phyloP scores from a whole-genome alignment of 2,329 filamentous ascomycete genomes.

The Ophiostoma ips region DNA sequence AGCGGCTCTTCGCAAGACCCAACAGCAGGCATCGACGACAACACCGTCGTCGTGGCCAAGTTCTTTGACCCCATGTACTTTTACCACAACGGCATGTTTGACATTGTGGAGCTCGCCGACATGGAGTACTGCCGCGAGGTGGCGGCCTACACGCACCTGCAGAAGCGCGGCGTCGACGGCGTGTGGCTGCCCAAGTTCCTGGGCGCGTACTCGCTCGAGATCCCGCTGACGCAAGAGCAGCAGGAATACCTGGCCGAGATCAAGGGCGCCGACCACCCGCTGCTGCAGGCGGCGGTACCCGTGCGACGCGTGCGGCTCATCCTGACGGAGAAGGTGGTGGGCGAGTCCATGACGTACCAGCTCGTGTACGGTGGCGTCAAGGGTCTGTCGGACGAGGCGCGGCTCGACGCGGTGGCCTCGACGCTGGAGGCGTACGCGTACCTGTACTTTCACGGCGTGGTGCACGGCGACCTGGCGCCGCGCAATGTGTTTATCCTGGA shows the following conservation, averaged over 20 bases:
- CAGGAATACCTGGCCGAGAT: background rate
- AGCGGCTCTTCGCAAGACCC: background rate
- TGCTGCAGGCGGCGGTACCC: background rate
- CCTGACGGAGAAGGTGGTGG: conserved; percentile 7
- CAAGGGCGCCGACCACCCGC: background rate
- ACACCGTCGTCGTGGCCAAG: conserved; percentile 10
- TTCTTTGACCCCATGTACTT: conserved; percentile 14
- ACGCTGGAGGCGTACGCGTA: conserved; percentile 10
- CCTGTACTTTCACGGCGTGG: conserved; percentile 11
- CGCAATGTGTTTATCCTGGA: conserved; percentile 11
- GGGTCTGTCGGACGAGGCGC: background rate
- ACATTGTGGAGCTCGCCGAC: conserved; percentile 13
- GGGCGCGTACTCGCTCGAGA: conserved; percentile 8
- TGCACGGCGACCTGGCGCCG: conserved; percentile 12
- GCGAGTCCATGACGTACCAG: conserved; percentile 8
- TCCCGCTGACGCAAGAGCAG: conserved; percentile 8
- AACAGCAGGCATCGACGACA: background rate
- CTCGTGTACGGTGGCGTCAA: conserved; percentile 10
- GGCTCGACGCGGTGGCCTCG: conserved; percentile 8
- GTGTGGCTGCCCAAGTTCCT: conserved; percentile 9
- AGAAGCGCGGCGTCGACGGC: conserved; percentile 8
- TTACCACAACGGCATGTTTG: conserved; percentile 8
- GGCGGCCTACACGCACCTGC: conserved; percentile 11
- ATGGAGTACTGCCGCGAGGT: conserved; percentile 13
- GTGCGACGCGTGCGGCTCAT: conserved; percentile 10